Evolutionary conservation across 176 grass and related monocot species (phyloP).

Genomic region (Areca catechu): DNA sequence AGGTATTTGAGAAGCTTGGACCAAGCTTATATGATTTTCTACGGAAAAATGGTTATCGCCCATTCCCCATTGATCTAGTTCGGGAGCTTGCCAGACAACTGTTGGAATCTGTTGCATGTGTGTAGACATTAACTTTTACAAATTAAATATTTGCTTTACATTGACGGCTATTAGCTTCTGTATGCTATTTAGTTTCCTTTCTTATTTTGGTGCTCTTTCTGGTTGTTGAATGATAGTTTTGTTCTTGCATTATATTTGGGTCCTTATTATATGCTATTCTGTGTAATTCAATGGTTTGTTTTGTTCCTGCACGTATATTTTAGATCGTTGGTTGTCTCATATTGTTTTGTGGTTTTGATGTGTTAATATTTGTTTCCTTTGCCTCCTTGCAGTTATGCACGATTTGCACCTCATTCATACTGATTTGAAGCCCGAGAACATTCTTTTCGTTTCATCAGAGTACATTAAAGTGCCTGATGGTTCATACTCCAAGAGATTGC

Average conservation of each 20-base stretch:
- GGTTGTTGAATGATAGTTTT: slow-evolving; percentile 9
- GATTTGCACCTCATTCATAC: slow-evolving; percentile 45
- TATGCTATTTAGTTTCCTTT: neutral
- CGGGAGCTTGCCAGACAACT: slow-evolving; percentile 55
- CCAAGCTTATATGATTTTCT: slow-evolving; percentile 73
- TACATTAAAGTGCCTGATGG: slow-evolving; percentile 34
- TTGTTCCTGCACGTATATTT: too few relatives aligned
- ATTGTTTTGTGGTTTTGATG: too few relatives aligned
- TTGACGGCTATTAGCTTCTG: neutral
- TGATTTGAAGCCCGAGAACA: slow-evolving; percentile 70
- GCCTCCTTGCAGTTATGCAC: slow-evolving; percentile 50
- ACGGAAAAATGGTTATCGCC: slow-evolving; percentile 48
- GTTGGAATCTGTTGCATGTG: slow-evolving; percentile 79
- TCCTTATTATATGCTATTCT: too few relatives aligned
- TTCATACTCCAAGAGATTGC: slow-evolving; percentile 14
- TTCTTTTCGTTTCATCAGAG: slow-evolving; percentile 52
- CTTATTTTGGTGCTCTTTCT: neutral
- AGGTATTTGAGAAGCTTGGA: slow-evolving; percentile 75
- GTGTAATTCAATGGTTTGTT: too few relatives aligned
- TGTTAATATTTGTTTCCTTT: neutral
- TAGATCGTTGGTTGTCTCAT: too few relatives aligned
- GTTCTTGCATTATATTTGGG: too few relatives aligned
- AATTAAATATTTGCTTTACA: slow-evolving; percentile 17
- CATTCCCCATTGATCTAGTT: slow-evolving; percentile 67
- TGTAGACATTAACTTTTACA: slow-evolving; percentile 34